Evolutionary conservation across 352 stramenopile genomes (phyloP).

Genomic region (Pythium angustatum): DNA sequence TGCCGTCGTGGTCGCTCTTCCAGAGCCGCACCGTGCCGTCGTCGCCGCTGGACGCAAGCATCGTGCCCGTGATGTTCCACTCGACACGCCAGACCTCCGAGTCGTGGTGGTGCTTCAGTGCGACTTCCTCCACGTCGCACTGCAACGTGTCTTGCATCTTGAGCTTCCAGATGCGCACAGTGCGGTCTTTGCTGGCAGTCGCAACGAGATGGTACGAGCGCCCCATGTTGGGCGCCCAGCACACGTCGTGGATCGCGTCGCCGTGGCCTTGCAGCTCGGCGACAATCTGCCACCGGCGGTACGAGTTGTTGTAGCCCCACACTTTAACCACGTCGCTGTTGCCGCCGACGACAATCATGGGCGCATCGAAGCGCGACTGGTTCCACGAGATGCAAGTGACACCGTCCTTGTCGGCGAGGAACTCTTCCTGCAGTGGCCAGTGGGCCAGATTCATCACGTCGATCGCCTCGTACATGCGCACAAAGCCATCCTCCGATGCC

Average conservation of each 20-base stretch:
- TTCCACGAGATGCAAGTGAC: conserved; percentile 95
- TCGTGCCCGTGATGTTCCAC: conserved; percentile 97
- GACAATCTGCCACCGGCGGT: conserved; percentile 84
- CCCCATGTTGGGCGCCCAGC: conserved; percentile 96
- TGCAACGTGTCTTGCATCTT: conserved; percentile 71
- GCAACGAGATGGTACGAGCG: conserved; percentile 93
- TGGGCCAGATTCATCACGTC: conserved; percentile 96
- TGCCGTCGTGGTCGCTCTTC: conserved; percentile 92
- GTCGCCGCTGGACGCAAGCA: conserved; percentile 93
- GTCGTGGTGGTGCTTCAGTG: conserved; percentile 82
- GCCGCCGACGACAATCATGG: conserved; percentile 93
- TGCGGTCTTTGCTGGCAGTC: conserved; percentile 91
- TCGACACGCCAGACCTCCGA: conserved; percentile 95
- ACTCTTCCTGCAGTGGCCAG: conserved; percentile 91
- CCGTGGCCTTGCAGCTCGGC: conserved; percentile 83
- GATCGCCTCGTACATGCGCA: conserved; percentile 95
- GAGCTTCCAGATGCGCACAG: conserved; percentile 85
- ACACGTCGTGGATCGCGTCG: conserved; percentile 93
- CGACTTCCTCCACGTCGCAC: conserved; percentile 72
- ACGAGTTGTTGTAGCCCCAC: conserved; percentile 91
- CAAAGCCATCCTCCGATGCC: conserved; percentile 92
- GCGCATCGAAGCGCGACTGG: conserved; percentile 92
- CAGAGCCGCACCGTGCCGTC: conserved; percentile 95
- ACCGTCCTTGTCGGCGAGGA: conserved; percentile 80
- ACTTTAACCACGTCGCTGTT: conserved; percentile 88